These are phyloP conservation scores for Eucalyptus leucophloia DNA, from an alignment of 345 rosid species.

Conservation along the genomic window DNA sequence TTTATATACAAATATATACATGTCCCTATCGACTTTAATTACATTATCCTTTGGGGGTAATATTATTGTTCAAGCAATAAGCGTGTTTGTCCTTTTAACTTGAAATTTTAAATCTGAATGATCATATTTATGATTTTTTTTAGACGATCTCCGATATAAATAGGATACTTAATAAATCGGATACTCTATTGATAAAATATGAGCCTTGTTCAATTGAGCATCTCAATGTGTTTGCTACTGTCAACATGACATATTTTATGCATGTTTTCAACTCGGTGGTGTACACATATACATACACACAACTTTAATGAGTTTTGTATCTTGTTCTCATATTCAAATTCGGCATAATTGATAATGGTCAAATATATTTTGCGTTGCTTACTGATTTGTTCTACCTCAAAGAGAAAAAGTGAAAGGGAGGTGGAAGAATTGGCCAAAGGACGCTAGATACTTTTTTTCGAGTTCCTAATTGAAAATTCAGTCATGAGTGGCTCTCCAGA, in stretches of 20 bases:
- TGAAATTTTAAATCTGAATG: background rate
- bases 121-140: background rate
- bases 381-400: background rate
- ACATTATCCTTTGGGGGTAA: background rate
- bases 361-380: background rate
- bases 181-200: background rate
- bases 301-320: background rate
- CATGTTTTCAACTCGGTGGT: background rate
- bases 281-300: background rate
- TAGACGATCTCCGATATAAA: rapidly evolving
- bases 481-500: background rate
- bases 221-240: background rate
- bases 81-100: background rate
- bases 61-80: background rate
- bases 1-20: background rate
- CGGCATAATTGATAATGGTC: background rate
- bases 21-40: background rate
- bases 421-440: background rate
- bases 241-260: background rate
- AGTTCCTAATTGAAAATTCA: background rate
- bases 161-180: background rate
- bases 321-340: background rate
- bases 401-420: background rate
- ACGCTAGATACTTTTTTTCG: background rate
- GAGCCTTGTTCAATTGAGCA: background rate